A percentile compares a stretch with the other conserved stretches of the same genome.
These are phyloP conservation scores for Hypericum androsaemum DNA, from an alignment of 345 rosid genomes.

Conservation along the genomic window DNA sequence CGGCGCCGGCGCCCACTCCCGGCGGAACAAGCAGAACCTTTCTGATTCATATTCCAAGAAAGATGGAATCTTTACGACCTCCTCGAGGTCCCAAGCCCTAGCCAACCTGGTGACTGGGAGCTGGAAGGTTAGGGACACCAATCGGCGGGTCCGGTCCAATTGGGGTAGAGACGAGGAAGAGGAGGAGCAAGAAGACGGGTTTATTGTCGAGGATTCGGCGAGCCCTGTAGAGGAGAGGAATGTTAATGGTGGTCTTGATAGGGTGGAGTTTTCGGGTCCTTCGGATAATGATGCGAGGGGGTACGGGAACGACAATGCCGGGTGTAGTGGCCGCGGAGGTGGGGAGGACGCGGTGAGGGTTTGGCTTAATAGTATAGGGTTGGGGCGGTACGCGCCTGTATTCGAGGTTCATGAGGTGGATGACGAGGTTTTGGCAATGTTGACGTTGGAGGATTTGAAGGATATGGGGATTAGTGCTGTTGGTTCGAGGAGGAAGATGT, in stretches of 20 bases:
- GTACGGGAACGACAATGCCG: conserved; percentile 16
- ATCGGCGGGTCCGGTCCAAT: conserved; percentile 41
- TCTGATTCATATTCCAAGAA: conserved; percentile 22
- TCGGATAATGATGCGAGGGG: conserved; percentile 44
- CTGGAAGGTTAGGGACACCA: conserved; percentile 58
- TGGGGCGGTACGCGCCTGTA: conserved; percentile 65
- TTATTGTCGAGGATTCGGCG: conserved; percentile 35
- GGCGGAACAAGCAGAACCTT: conserved; percentile 15
- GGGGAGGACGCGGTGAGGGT: conserved; percentile 18
- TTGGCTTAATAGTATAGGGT: conserved; percentile 55
- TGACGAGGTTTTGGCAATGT: conserved; percentile 70
- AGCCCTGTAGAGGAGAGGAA: conserved; percentile 42
- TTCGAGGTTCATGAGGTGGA: conserved; percentile 85
- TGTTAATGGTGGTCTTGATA: conserved; percentile 21
- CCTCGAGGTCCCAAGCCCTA: conserved; percentile 50
- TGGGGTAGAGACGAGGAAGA: conserved; percentile 16
- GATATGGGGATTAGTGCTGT: conserved; percentile 89
- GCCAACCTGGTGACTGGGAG: conserved; percentile 57
- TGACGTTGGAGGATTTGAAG: conserved; percentile 80
- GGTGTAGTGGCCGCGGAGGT: conserved; percentile 17
- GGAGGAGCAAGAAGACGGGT: conserved; percentile 36
- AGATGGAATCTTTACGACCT: conserved; percentile 18
- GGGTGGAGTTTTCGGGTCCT: conserved; percentile 41
- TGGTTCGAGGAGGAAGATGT: conserved; percentile 82
- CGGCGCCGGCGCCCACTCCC: too few species aligned